phyloP scores from a whole-genome alignment of 2,329 filamentous ascomycete species.

The Fusarium nematophilum region DNA sequence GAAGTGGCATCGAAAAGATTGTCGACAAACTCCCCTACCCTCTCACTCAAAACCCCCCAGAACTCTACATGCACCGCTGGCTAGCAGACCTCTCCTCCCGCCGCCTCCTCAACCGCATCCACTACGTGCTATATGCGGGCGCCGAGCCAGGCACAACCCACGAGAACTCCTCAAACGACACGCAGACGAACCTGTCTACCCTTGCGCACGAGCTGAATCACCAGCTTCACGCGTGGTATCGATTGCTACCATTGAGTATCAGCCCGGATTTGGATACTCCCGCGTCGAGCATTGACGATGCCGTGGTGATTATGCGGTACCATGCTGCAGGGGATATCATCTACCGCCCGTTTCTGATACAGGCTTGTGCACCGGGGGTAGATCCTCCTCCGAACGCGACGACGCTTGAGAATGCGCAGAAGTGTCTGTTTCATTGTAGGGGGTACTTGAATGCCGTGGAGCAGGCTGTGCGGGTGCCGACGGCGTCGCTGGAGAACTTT shows the following conservation, averaged over 20 bases:
- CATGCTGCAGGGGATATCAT: constrained; percentile 34
- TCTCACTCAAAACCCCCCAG: constrained; percentile 22
- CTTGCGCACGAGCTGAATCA: constrained; percentile 32
- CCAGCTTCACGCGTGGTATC: constrained; percentile 33
- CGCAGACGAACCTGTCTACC: constrained; percentile 3
- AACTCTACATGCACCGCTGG: constrained; percentile 37
- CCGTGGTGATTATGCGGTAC: constrained; percentile 33
- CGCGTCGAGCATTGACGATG: constrained; percentile 20
- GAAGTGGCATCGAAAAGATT: constrained; percentile 36
- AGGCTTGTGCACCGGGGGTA: constrained; percentile 20
- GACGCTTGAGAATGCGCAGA: constrained; percentile 27
- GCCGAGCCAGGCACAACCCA: constrained; percentile 22
- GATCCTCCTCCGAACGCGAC: constrained; percentile 8
- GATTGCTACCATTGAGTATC: constrained; percentile 33
- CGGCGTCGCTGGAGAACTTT: constrained; percentile 29
- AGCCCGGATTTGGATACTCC: constrained; percentile 22
- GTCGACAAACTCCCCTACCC: constrained; percentile 36
- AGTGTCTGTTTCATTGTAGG: constrained; percentile 31
- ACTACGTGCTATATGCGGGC: constrained; percentile 35
- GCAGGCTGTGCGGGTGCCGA: constrained; percentile 20
- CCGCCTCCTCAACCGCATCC: constrained; percentile 29
- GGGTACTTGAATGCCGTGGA: constrained; percentile 29
- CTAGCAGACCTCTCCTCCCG: constrained; percentile 34
- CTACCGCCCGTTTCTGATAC: constrained; percentile 30
- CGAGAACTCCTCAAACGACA: constrained; percentile 13